A percentile compares a stretch with the other conserved stretches of the same genome.
Conservation (phyloP, 2,329 filamentous ascomycete genomes). For the Fusarium algeriense region DNA sequence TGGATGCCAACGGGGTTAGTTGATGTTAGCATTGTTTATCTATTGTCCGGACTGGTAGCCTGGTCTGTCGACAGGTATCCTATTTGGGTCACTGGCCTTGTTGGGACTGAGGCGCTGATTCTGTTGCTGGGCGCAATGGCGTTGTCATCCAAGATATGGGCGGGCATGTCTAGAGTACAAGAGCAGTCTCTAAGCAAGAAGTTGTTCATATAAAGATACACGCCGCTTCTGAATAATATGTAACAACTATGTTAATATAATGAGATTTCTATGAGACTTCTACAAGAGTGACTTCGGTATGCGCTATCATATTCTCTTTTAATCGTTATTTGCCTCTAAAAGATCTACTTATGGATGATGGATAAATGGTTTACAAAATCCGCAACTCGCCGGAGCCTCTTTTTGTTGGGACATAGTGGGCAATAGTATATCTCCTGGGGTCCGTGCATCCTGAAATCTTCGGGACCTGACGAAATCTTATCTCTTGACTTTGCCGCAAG, state of each 20-base stretch:
- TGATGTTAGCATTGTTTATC: background rate
- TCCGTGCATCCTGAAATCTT: background rate
- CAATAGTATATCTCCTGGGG: background rate
- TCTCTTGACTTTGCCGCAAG: background rate
- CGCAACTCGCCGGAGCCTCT: background rate
- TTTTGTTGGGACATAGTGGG: background rate
- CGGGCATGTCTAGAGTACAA: background rate
- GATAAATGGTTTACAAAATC: background rate
- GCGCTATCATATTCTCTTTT: background rate
- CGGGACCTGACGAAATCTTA: background rate
- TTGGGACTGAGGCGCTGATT: background rate
- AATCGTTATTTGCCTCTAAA: background rate
- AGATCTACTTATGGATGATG: background rate
- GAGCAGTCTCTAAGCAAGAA: background rate
- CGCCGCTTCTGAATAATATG: background rate
- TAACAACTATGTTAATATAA: background rate
- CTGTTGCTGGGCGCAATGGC: background rate
- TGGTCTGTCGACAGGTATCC: slow-evolving; percentile 5
- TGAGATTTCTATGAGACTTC: background rate
- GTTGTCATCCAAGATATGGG: background rate
- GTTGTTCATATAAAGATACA: background rate
- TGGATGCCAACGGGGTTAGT: background rate
- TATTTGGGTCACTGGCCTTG: background rate
- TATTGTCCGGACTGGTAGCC: background rate
- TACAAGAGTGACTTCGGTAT: background rate